A percentile compares a stretch with the other conserved stretches of the same genome.
These are phyloP conservation scores for Colletotrichum lindemuthianum DNA, from an alignment of 2,329 filamentous ascomycete species.

Conservation along the genomic window DNA sequence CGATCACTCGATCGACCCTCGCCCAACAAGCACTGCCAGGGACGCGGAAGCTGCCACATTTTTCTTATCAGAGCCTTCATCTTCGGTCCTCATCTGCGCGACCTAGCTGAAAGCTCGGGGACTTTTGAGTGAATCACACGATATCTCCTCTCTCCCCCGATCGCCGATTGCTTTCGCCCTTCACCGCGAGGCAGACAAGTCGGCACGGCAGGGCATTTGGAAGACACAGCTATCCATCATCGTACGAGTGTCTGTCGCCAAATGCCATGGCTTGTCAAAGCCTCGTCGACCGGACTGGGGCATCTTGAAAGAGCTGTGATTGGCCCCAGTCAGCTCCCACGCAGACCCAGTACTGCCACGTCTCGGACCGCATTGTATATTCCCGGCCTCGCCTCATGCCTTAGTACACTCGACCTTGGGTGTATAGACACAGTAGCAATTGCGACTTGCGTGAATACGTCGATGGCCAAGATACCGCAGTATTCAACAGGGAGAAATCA, in stretches of 20 bases:
- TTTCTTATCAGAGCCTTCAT: neutral
- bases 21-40: neutral
- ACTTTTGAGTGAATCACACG: neutral
- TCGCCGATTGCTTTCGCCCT: slow-evolving; percentile 10
- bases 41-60: slow-evolving; percentile 5
- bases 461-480: neutral
- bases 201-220: neutral
- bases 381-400: no score
- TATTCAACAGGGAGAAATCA: slow-evolving; percentile 12
- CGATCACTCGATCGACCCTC: neutral
- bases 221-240: no score
- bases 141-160: neutral
- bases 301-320: no score
- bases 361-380: no score
- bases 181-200: slow-evolving; percentile 2
- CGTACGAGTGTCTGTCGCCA: no score
- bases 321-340: no score
- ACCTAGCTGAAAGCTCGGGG: neutral
- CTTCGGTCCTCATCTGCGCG: neutral
- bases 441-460: slow-evolving; percentile 1
- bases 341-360: no score
- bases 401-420: no score
- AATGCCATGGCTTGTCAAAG: no score
- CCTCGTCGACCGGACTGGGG: no score
- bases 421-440: neutral